phyloP scores from a whole-genome alignment of 768 basidiomycete species.

The Agaricus subrufescens region DNA sequence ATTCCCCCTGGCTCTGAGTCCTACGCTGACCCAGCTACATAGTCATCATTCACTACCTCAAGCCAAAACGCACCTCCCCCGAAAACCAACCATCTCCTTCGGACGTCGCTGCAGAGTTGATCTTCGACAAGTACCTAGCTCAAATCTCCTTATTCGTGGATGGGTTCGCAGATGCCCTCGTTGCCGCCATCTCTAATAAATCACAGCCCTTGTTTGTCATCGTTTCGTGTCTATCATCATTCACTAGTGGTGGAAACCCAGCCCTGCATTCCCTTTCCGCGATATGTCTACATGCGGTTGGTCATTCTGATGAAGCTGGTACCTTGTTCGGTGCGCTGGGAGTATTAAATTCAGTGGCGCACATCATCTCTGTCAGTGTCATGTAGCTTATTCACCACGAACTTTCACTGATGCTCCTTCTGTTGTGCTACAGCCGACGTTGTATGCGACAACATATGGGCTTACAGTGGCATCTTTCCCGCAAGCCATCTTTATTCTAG shows the following conservation, averaged over 20 bases:
- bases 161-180: slow-evolving; percentile 56
- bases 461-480: slow-evolving; percentile 60
- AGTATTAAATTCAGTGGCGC: slow-evolving; percentile 59
- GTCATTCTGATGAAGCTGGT: slow-evolving; percentile 44
- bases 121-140: slow-evolving; percentile 66
- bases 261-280: slow-evolving; percentile 68
- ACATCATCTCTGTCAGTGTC: slow-evolving; percentile 49
- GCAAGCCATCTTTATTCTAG: slow-evolving; percentile 62
- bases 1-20: background rate
- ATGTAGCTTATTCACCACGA: background rate
- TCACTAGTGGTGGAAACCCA: slow-evolving; percentile 67
- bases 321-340: slow-evolving; percentile 70
- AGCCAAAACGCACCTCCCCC: slow-evolving; percentile 36
- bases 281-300: slow-evolving; percentile 55
- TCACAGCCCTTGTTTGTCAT: slow-evolving; percentile 50
- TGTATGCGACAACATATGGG: slow-evolving; percentile 67
- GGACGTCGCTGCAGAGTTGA: slow-evolving; percentile 54
- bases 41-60: slow-evolving; percentile 64
- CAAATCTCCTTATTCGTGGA: slow-evolving; percentile 65
- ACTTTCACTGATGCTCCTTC: background rate
- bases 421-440: slow-evolving; percentile 44
- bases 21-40: background rate
- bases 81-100: slow-evolving; percentile 27
- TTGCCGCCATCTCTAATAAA: slow-evolving; percentile 48
- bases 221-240: slow-evolving; percentile 56